Evolutionary conservation across 352 stramenopile genomes (phyloP).

Genomic region (Thalassiosira livingstoniorum): DNA sequence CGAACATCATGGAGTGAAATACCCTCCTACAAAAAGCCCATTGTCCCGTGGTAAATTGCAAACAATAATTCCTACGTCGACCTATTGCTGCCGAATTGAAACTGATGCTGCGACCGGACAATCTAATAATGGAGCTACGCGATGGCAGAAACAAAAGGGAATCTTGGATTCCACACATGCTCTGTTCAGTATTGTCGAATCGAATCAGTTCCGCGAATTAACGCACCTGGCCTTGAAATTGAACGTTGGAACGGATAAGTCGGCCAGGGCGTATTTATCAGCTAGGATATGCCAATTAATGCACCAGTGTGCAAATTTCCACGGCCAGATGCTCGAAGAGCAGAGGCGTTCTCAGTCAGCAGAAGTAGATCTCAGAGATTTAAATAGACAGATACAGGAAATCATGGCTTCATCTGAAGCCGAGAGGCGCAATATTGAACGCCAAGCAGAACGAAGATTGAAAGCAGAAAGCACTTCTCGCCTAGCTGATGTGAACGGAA

Average conservation of each 20-base stretch:
- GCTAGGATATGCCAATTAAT: constrained; percentile 53
- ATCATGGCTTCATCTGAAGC: constrained; percentile 38
- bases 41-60: constrained; percentile 40
- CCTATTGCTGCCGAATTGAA: constrained; percentile 60
- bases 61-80: constrained; percentile 58
- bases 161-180: constrained; percentile 25
- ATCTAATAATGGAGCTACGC: constrained; percentile 24
- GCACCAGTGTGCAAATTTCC: constrained; percentile 36
- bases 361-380: constrained; percentile 44
- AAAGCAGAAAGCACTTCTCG: constrained; percentile 41
- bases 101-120: constrained; percentile 19
- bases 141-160: constrained; percentile 31
- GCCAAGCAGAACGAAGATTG: constrained; percentile 45
- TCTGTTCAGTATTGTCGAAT: constrained; percentile 66
- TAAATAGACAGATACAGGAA: constrained; percentile 49
- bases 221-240: constrained; percentile 63
- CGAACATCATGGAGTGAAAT: constrained; percentile 28
- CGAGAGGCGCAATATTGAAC: constrained; percentile 50
- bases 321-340: constrained; percentile 31
- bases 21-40: no score
- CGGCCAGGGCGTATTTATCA: constrained; percentile 59
- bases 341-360: constrained; percentile 36
- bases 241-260: constrained; percentile 58
- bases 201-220: constrained; percentile 67
- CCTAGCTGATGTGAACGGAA: constrained; percentile 44